Base-by-base conservation (phyloP, 768 basidiomycete species). In the Coprinellus aureogranulatus region DNA sequence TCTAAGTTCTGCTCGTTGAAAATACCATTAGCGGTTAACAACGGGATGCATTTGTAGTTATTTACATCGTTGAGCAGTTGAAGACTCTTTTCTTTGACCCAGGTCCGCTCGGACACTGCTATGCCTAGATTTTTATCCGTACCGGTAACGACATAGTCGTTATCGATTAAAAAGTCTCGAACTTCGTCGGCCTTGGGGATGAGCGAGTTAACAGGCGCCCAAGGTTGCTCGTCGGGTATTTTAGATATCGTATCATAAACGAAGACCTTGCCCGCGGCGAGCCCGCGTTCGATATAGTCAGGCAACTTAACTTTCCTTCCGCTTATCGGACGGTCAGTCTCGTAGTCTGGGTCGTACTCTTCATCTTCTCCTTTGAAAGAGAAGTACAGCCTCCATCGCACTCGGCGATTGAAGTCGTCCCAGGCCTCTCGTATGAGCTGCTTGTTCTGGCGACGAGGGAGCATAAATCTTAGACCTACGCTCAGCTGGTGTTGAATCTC, bases 71-170 rank as follows among this genome's bases (percentile, higher is more conserved):
- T 31, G 8, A 50, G 25, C 5, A 50, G 5, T 16, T 50, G 14
- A n/a, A 16, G 48, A 50, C 55, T 62, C 42, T 62, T 62, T 27
- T 65, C 62, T 59, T 47, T 56, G 60, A 68, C 40, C 68, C 68
- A 68, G 54, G 55, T 49, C 16, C 63, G 59, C 48, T 58, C 48
- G 34, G 62, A 59, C 41, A 69, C 62, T 12, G 64, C 58, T 1
- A 64, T 53, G 22, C 68, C 68, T 16, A 68, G 49, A 49, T 69
- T 69, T 52, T 69, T 69, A 55, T 69, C 67, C 4, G 68, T 68
- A 22, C 23, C 44, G 8, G 68, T 65, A 11, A 68, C 60, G 31
- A 67, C 51, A 47, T 64, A 65, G 26, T 66, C 46, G 48, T 68
- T 59, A n/a, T 50, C 57, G 42, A 45, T 26, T 23, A 68, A 48